Base-by-base conservation (phyloP, 768 basidiomycete species). In the Lactarius indigo region DNA sequence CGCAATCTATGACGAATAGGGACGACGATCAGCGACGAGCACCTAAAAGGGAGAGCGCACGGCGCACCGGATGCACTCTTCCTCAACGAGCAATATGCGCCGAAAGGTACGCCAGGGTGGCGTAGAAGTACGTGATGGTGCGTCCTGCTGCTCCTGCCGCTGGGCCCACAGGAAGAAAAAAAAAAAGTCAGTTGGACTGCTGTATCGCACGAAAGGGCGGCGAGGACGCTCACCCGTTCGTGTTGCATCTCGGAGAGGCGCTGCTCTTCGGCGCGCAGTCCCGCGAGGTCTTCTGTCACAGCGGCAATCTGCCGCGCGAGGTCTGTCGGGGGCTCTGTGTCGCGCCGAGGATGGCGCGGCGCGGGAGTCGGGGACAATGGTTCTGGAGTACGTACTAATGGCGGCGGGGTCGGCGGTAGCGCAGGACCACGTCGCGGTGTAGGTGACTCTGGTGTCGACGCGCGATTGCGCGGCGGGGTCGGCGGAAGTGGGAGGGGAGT, bases 21-120 rank as follows among this genome's bases (percentile, higher is more conserved):
- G 35, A 50, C 30, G 28, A 44, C 26, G 17, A 57, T 35, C 28
- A 44, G 23, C 2, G n/a, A 26, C 17, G 4, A 26, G 23, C 10
- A n/a, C n/a, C 9, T 23, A 47, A 47, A 13, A 44, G 37, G 42
- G 54, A 26, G 17, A 1, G 23, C n/a, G 13, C 30, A 26, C 42
- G 33, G 30, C 52, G 52, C 47, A 71, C 70, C 70, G 42, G 47
- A 71, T 70, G 57, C 70, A 71, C 50, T 71, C 70, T n/a, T 64
- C 69, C 31, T 71, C 70, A 6, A 69, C 37, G 33, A 71, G 55
- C 59, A 71, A 58, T 39, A 70, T 28, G 23, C 33, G 42, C 30
- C 33, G 41, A 44, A 71, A 71, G 9, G 63, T 41, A 15, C 15
- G n/a, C 41, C 59, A 10, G 2, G 52, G 60, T 6, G 23, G 28